Evolutionary conservation across 2,329 filamentous ascomycete genomes (phyloP).

Genomic region (Thermothelomyces thermophilus): DNA sequence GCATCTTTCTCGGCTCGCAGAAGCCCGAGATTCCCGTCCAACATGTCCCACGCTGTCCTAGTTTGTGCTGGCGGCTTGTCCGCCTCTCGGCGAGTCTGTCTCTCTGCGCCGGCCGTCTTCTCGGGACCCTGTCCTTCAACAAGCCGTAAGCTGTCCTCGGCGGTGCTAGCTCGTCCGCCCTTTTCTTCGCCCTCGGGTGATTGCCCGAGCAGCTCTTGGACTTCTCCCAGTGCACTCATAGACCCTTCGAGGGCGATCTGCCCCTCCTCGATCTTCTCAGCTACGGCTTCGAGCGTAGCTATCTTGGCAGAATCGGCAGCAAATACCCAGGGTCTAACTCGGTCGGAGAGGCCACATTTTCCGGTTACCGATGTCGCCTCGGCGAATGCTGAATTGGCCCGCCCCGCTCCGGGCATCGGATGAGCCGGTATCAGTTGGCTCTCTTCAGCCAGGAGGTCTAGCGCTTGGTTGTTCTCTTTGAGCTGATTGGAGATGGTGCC

Average conservation of each 20-base stretch:
- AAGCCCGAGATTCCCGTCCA: constrained; percentile 50
- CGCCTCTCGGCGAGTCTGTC: constrained; percentile 19
- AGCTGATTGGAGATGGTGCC: constrained; percentile 43
- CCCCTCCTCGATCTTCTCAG: constrained; percentile 54
- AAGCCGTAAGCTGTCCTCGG: constrained; percentile 35
- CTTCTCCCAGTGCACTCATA: constrained; percentile 42
- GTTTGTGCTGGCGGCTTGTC: constrained; percentile 7
- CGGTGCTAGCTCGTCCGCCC: constrained; percentile 11
- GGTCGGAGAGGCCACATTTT: constrained; percentile 35
- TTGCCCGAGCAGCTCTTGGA: constrained; percentile 42
- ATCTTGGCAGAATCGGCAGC: constrained; percentile 56
- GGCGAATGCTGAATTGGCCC: constrained; percentile 33
- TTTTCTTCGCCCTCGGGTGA: constrained; percentile 14
- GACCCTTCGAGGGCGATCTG: constrained; percentile 49
- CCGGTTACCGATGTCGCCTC: constrained; percentile 36
- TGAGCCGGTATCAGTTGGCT: constrained; percentile 54
- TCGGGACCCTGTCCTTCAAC: constrained; percentile 28
- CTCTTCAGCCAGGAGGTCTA: constrained; percentile 53
- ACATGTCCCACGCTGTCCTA: constrained; percentile 42
- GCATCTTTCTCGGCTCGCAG: constrained; percentile 17
- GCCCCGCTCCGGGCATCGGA: constrained; percentile 35
- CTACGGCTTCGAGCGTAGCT: constrained; percentile 49
- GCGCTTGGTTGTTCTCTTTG: constrained; percentile 42
- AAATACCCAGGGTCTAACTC: constrained; percentile 52
- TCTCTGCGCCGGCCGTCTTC: constrained; percentile 21